Percentiles rank a stretch among this genome's conserved stretches.
Conservation (phyloP, 441 rosid genomes). For the Populus hybrid region DNA sequence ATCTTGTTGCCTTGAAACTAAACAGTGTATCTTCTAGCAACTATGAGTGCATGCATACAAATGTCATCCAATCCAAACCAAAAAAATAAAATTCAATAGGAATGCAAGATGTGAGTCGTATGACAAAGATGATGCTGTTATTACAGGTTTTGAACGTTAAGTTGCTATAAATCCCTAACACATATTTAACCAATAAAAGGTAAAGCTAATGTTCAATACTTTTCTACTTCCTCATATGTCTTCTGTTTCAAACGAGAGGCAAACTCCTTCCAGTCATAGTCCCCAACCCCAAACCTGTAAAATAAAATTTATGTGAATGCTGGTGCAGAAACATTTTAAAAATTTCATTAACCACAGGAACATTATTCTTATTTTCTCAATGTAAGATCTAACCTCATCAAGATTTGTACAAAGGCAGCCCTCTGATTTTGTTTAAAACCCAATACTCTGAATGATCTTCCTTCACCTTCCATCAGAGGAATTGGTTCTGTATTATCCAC, state of each 20-base stretch:
- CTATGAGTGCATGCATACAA: neutral
- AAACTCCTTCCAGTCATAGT: constrained; percentile 91
- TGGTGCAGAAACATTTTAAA: constrained; percentile 1
- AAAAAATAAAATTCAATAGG: neutral
- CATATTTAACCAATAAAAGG: constrained; percentile 9
- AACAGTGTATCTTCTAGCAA: constrained; percentile 2
- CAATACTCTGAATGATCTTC: constrained; percentile 86
- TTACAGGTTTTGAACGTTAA: neutral
- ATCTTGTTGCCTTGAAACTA: neutral
- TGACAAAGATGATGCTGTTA: neutral
- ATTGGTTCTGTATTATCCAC: constrained; percentile 65
- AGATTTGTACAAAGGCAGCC: constrained; percentile 84
- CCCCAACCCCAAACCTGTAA: constrained; percentile 90
- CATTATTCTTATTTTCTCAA: neutral
- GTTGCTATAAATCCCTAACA: neutral
- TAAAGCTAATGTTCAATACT: constrained; percentile 41
- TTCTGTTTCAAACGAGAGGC: constrained; percentile 87
- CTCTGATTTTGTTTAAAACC: constrained; percentile 98
- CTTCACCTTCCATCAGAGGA: constrained; percentile 99
- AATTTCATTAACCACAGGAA: constrained; percentile 2
- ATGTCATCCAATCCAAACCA: neutral
- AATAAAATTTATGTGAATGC: constrained; percentile 16
- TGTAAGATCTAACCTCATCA: constrained; percentile 67
- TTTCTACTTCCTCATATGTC: constrained; percentile 76
- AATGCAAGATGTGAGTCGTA: neutral